Conservation (phyloP, 179 eudicot species). For the Sideroxylon spinosum region DNA sequence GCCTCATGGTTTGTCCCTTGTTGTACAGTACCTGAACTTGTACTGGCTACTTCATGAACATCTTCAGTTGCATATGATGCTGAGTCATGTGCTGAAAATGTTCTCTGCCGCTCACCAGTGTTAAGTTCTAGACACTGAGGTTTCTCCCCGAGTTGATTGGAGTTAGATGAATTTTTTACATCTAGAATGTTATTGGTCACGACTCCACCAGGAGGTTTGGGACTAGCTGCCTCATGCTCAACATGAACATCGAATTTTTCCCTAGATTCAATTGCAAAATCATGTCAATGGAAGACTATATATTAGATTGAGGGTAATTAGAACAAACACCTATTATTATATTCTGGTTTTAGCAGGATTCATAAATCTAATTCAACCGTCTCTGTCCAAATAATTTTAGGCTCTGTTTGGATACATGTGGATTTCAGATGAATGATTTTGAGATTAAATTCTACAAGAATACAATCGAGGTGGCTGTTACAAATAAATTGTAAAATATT, state of each 20-base stretch:
- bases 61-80: slow-evolving; percentile 11
- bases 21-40: slow-evolving; percentile 12
- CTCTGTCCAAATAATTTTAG: background rate
- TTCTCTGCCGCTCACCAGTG: background rate
- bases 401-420: too few relatives aligned
- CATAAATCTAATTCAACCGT: background rate
- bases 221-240: slow-evolving; percentile 19
- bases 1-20: slow-evolving; percentile 9
- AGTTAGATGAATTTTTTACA: slow-evolving; percentile 1
- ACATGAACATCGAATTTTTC: slow-evolving; percentile 21
- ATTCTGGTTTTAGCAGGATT: background rate
- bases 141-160: slow-evolving; percentile 21
- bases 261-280: slow-evolving; percentile 11
- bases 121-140: slow-evolving; percentile 3
- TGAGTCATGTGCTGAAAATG: background rate
- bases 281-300: background rate
- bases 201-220: slow-evolving; percentile 12
- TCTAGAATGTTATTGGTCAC: slow-evolving; percentile 7
- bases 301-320: background rate
- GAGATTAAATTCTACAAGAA: too few relatives aligned
- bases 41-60: slow-evolving; percentile 16
- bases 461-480: too few relatives aligned
- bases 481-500: too few relatives aligned
- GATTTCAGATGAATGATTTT: too few relatives aligned
- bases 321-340: background rate